phyloP scores from a whole-genome alignment of 2,329 filamentous ascomycete species.

The Pleochaeta shiraiana region DNA sequence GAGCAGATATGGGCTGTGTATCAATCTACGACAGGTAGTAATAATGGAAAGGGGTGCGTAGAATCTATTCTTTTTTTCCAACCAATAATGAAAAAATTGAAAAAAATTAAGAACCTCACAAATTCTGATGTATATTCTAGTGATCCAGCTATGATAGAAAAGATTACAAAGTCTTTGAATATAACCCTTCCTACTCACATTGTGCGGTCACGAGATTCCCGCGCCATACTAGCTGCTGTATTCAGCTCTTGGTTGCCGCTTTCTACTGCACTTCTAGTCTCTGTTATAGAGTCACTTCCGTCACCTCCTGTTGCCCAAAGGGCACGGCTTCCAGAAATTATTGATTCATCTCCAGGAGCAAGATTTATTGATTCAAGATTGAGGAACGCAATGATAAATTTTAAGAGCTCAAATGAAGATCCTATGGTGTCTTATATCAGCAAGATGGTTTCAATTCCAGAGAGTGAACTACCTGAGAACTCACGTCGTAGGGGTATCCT shows the following conservation, averaged over 20 bases:
- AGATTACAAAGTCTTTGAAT: slow-evolving; percentile 80
- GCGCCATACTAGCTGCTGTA: slow-evolving; percentile 62
- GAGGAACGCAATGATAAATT: slow-evolving; percentile 62
- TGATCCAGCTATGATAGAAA: slow-evolving; percentile 64
- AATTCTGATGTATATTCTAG: slow-evolving; percentile 24
- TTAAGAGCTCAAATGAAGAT: slow-evolving; percentile 45
- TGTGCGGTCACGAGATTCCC: slow-evolving; percentile 61
- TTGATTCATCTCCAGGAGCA: slow-evolving; percentile 59
- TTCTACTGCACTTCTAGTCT: slow-evolving; percentile 80
- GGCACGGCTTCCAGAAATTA: slow-evolving; percentile 53
- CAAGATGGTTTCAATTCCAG: slow-evolving; percentile 92
- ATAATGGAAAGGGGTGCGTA: slow-evolving; percentile 56
- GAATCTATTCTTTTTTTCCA: slow-evolving; percentile 19
- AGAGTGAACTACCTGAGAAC: slow-evolving; percentile 79
- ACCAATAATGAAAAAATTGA: background rate
- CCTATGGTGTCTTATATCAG: slow-evolving; percentile 90
- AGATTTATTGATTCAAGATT: slow-evolving; percentile 45
- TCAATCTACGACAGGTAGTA: slow-evolving; percentile 65
- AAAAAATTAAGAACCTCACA: slow-evolving; percentile 1
- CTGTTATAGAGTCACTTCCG: slow-evolving; percentile 79
- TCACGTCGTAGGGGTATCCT: slow-evolving; percentile 49
- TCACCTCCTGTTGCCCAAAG: slow-evolving; percentile 65
- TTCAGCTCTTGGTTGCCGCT: slow-evolving; percentile 83
- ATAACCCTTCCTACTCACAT: slow-evolving; percentile 72
- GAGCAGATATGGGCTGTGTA: slow-evolving; percentile 96